Evolutionary conservation across 306 rosid species (phyloP).

Genomic region (Glycine tomentella): DNA sequence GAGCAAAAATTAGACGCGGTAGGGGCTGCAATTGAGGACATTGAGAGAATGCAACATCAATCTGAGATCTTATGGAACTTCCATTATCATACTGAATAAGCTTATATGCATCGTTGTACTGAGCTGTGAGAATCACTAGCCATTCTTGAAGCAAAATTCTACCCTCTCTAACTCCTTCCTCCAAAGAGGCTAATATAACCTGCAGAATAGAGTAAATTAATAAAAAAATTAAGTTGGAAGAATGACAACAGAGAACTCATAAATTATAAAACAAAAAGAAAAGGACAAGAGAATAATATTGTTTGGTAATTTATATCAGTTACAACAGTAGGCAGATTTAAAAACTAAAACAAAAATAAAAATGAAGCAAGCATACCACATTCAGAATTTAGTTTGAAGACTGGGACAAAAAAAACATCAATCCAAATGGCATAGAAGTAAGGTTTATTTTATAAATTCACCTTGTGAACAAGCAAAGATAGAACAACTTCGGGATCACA

Average conservation of each 20-base stretch:
- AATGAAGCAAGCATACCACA: slow-evolving; percentile 2
- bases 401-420: neutral
- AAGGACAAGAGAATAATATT: slow-evolving; percentile 5
- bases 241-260: slow-evolving; percentile 33
- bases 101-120: slow-evolving; percentile 84
- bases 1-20: slow-evolving; percentile 88
- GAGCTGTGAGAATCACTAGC: slow-evolving; percentile 96
- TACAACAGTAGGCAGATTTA: slow-evolving; percentile 27
- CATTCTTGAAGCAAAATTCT: slow-evolving; percentile 94
- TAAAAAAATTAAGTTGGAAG: slow-evolving; percentile 28
- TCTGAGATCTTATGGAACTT: slow-evolving; percentile 71
- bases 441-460: slow-evolving; percentile 47
- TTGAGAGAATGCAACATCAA: slow-evolving; percentile 88
- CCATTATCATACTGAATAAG: slow-evolving; percentile 72
- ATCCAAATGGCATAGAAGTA: slow-evolving; percentile 23
- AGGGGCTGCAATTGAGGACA: slow-evolving; percentile 91
- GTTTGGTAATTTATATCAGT: slow-evolving; percentile 26
- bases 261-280: neutral
- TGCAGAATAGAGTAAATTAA: slow-evolving; percentile 41
- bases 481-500: slow-evolving; percentile 91
- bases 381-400: slow-evolving; percentile 27
- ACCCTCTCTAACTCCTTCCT: slow-evolving; percentile 98
- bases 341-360: slow-evolving; percentile 4
- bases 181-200: slow-evolving; percentile 92
- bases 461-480: slow-evolving; percentile 93